These are phyloP conservation scores for Salmacisia buchloeana DNA, from an alignment of 1,284 basidiomycete species.

Conservation along the genomic window DNA sequence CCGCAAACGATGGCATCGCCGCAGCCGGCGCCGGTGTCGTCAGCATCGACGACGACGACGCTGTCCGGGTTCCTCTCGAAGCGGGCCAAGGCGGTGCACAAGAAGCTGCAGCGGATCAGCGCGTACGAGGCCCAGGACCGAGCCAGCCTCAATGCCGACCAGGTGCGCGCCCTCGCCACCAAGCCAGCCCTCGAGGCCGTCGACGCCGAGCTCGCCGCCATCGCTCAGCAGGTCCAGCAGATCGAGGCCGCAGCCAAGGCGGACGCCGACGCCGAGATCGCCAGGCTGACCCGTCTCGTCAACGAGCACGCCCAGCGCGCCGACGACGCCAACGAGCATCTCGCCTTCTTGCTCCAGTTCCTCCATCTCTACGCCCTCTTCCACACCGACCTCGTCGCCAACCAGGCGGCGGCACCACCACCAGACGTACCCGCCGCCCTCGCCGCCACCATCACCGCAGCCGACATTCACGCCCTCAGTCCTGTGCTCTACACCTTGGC, in stretches of 20 bases:
- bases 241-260: background rate
- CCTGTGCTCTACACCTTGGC: conserved; percentile 1
- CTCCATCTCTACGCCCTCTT: conserved; percentile 31
- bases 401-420: background rate
- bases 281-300: background rate
- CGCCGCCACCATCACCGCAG: background rate
- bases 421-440: background rate
- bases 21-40: background rate
- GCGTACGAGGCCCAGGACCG: background rate
- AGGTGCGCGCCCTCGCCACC: background rate
- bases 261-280: background rate
- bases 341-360: conserved; percentile 29
- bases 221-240: background rate
- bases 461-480: conserved; percentile 5
- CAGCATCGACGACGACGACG: background rate
- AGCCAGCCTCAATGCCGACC: conserved; percentile 10
- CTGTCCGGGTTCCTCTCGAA: conserved; percentile 2
- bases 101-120: conserved; percentile 14
- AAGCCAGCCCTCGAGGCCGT: conserved; percentile 10
- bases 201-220: conserved; percentile 1
- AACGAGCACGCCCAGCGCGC: background rate
- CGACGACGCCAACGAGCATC: conserved; percentile 14
- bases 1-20: background rate
- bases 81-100: conserved; percentile 11
- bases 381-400: conserved; percentile 18